Conservation (phyloP, 2,329 filamentous ascomycete species). For the Colletotrichum sp. region DNA sequence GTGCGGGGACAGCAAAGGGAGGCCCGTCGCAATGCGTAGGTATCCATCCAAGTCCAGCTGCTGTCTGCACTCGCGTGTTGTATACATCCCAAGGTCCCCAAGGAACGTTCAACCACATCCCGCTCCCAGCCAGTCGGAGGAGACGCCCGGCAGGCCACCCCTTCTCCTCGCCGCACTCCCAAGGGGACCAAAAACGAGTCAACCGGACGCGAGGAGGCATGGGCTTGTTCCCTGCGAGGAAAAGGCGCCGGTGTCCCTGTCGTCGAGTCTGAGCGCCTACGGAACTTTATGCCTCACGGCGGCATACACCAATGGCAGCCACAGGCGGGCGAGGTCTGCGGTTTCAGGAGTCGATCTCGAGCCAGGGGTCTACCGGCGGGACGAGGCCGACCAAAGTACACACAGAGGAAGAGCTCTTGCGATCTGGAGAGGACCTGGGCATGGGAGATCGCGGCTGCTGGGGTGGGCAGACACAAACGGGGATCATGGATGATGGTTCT, state of each 20-base stretch:
- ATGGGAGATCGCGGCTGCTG: slow-evolving; percentile 11
- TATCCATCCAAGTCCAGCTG: background rate
- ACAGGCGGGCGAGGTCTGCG: slow-evolving; percentile 12
- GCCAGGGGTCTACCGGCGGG: slow-evolving; percentile 18
- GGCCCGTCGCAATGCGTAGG: background rate
- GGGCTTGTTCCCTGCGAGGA: slow-evolving; percentile 5
- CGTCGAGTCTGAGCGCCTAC: slow-evolving; percentile 18
- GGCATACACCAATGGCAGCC: slow-evolving; percentile 13
- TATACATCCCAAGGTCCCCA: background rate
- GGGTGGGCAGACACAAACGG: background rate
- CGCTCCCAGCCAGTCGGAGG: slow-evolving; percentile 13
- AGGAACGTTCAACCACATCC: background rate
- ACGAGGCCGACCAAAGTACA: slow-evolving; percentile 1
- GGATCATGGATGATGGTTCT: background rate
- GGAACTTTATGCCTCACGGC: slow-evolving; percentile 21
- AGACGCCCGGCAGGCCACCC: slow-evolving; percentile 5
- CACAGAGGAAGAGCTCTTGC: background rate
- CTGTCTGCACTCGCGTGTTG: background rate
- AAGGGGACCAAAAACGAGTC: slow-evolving; percentile 14
- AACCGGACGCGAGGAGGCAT: background rate
- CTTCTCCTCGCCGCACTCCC: background rate
- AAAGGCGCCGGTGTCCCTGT: background rate
- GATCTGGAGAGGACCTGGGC: slow-evolving; percentile 11
- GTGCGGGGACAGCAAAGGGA: slow-evolving; percentile 2
- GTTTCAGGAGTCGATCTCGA: slow-evolving; percentile 25